Conservation (phyloP, 2,329 filamentous ascomycete genomes). For the Leptodontidium sp. region DNA sequence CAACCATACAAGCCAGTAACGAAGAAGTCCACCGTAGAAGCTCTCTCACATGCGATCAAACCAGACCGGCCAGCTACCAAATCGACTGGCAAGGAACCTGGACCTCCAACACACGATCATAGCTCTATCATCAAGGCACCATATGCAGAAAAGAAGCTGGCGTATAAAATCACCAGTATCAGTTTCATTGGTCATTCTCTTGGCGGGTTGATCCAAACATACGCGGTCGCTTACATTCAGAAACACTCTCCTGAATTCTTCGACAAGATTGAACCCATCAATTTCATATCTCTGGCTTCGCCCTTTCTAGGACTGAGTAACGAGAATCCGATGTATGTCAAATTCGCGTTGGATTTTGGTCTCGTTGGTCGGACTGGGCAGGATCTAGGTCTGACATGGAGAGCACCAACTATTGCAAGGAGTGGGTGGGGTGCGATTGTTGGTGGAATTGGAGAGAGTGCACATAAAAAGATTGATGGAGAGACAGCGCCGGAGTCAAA, state of each 20-base stretch:
- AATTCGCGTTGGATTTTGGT: conserved; percentile 95
- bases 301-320: conserved; percentile 93
- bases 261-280: conserved; percentile 82
- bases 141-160: conserved; percentile 54
- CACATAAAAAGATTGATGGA: conserved; percentile 65
- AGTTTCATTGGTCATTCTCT: conserved; percentile 94
- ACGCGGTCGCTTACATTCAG: conserved; percentile 94
- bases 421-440: conserved; percentile 91
- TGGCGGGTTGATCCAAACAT: conserved; percentile 89
- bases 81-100: conserved; percentile 54
- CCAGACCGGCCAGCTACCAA: conserved; percentile 34
- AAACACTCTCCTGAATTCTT: conserved; percentile 96
- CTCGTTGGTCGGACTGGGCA: conserved; percentile 95
- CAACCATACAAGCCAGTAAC: conserved; percentile 81
- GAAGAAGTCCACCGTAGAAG: conserved; percentile 55
- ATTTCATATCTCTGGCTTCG: conserved; percentile 88
- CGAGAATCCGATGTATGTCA: conserved; percentile 96
- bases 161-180: conserved; percentile 91
- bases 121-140: conserved; percentile 64
- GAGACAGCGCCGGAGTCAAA: conserved; percentile 81
- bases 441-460: conserved; percentile 77
- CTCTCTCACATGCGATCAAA: conserved; percentile 51
- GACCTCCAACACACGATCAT: conserved; percentile 63
- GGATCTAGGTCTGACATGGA: conserved; percentile 94
- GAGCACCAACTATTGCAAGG: conserved; percentile 82